These are phyloP conservation scores for Aureobasidium sp. DNA, from an alignment of 2,329 filamentous ascomycete species.

Conservation along the genomic window DNA sequence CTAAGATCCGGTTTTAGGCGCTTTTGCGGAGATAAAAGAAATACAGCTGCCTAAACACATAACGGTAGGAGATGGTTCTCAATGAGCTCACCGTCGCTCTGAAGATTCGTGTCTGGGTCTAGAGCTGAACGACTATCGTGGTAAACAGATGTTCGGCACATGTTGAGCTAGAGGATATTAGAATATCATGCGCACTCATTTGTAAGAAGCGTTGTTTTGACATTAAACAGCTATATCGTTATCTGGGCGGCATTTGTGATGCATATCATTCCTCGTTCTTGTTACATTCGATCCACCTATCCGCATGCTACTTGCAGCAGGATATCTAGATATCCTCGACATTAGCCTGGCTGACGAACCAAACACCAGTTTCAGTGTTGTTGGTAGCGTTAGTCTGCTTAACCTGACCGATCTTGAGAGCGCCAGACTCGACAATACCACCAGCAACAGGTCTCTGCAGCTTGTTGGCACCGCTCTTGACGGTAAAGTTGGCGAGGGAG, in stretches of 20 bases:
- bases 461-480: slow-evolving; percentile 52
- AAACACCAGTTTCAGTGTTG: slow-evolving; percentile 25
- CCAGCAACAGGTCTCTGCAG: slow-evolving; percentile 42
- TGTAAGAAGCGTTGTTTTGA: too few relatives aligned
- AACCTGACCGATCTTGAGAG: slow-evolving; percentile 41
- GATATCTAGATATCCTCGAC: background rate
- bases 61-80: too few relatives aligned
- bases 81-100: too few relatives aligned
- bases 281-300: background rate
- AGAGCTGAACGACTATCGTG: too few relatives aligned
- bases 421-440: slow-evolving; percentile 47
- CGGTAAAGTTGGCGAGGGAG: slow-evolving; percentile 60
- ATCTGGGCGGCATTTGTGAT: background rate
- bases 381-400: slow-evolving; percentile 28
- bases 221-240: background rate
- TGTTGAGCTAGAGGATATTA: too few relatives aligned
- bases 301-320: background rate
- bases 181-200: too few relatives aligned
- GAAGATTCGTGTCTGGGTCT: too few relatives aligned
- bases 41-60: too few relatives aligned
- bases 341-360: slow-evolving; percentile 16
- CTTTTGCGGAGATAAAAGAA: too few relatives aligned
- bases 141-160: too few relatives aligned
- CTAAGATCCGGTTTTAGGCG: too few relatives aligned
- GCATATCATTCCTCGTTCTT: background rate